Base-by-base conservation (phyloP, 768 basidiomycete genomes). In the Dacryopinax spathularia region DNA sequence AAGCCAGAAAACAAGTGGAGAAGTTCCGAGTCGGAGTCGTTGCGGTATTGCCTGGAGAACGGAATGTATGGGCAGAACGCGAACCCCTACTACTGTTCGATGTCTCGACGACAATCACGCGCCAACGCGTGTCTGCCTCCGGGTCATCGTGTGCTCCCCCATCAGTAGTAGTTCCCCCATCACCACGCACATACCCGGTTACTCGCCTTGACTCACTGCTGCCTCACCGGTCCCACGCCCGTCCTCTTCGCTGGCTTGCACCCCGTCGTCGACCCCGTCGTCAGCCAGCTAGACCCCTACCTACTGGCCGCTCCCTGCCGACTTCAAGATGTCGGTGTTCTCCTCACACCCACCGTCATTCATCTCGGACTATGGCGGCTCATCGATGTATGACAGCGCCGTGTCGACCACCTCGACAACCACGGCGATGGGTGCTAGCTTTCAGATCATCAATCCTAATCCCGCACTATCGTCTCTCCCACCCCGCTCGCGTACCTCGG, bases 51-150 rank as follows among this genome's bases (percentile, higher is more conserved):
- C 36, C n/a, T n/a, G n/a, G n/a, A n/a, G n/a, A n/a, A n/a, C 5
- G 29, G 25, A 56, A 31, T 56, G 48, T 56, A 27, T 56, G 48
- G 25, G n/a, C n/a, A n/a, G 31, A 41, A 56, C 48, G 48, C 48
- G 48, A 56, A 22, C 29, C 48, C 48, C n/a, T n/a, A n/a, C n/a
- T n/a, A n/a, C n/a, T 56, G 15, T 10, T 6, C 13, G 25, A 15
- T 27, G 48, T 27, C 39, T 22, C 6, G 18, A 15, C 18, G 43
- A 22, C 15, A 56, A 56, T 56, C 48, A 56, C 48, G 25, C 22
- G 48, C 48, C n/a, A n/a, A 22, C n/a, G 48, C 48, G 48, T 56
- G 22, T 56, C 48, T 56, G 48, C 48, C 48, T 56, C 48, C 48
- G 48, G 48, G n/a, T 9, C 31, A 56, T 56, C 48, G 48, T 56